Evolutionary conservation across 192 early-diverging fungal species (phyloP), one percentile per base, ranked within the genome.

Genomic region (Blastocladiella britannica): DNA sequence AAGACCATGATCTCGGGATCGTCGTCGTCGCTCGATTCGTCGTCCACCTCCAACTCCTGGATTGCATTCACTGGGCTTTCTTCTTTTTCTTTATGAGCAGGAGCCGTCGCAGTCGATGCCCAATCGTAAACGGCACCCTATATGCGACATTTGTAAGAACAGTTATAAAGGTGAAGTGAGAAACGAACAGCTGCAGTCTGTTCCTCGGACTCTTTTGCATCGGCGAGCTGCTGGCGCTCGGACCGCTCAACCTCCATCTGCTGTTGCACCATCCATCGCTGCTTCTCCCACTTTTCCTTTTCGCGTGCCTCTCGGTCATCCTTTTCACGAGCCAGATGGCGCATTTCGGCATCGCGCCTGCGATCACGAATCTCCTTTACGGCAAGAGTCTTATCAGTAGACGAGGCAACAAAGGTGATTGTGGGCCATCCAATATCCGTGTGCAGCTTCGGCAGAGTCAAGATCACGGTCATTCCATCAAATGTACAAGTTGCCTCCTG

Each of bases 1-100:
- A 78, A 71, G 30, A 53, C 63, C n/a, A 66, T 69, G 66, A 78
- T 69, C 52, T 78, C 72, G 1, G 71, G 24, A 43, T 67, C 70
- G n/a, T 47, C 37, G 37, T 73, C 71, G 28, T 60, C 62, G 37
- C 63, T 60, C 25, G 26, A 51, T 5, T 67, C 67, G 53, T 66
- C 61, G 30, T 59, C 57, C 15, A 20, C 37, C 4, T 47, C 37
- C n/a, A n/a, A n/a, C n/a, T n/a, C n/a, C n/a, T n/a, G n/a, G n/a
- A n/a, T n/a, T n/a, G n/a, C n/a, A n/a, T n/a, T n/a, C n/a, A n/a
- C n/a, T n/a, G n/a, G n/a, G n/a, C n/a, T n/a, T n/a, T n/a, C n/a
- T n/a, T n/a, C n/a, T n/a, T n/a, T n/a, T n/a, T n/a, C n/a, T n/a
- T n/a, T n/a, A n/a, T n/a, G n/a, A n/a, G n/a, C n/a, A n/a, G n/a